Conservation (phyloP, 306 rosid genomes). For the Prunus salicina region DNA sequence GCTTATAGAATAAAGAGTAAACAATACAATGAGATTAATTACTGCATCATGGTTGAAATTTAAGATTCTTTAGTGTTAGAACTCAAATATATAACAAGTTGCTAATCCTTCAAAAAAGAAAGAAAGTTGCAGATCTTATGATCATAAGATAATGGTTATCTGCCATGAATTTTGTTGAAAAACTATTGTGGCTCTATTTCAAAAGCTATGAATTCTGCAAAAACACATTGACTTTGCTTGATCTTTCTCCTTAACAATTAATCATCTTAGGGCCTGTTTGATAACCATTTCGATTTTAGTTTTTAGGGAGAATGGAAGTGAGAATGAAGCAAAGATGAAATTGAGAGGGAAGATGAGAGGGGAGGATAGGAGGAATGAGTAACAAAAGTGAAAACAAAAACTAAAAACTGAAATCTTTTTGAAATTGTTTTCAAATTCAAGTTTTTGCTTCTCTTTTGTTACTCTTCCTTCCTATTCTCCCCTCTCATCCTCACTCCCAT, state of each 20-base stretch:
- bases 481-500: too few relatives aligned
- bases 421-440: too few relatives aligned
- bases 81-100: neutral
- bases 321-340: too few relatives aligned
- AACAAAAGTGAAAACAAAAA: too few relatives aligned
- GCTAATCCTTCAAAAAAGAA: neutral
- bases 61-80: neutral
- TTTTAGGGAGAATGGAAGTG: too few relatives aligned
- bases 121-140: neutral
- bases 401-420: too few relatives aligned
- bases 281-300: too few relatives aligned
- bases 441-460: too few relatives aligned
- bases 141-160: neutral
- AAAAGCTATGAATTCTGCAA: neutral
- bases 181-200: neutral
- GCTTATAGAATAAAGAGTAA: neutral
- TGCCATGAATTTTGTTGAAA: slow-evolving; percentile 1
- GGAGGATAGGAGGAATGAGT: too few relatives aligned
- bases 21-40: neutral
- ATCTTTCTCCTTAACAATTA: neutral
- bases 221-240: neutral
- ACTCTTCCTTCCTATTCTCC: too few relatives aligned
- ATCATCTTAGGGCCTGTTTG: neutral
- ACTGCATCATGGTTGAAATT: neutral
- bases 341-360: too few relatives aligned